phyloP scores from a whole-genome alignment of 208 protist species.

The Sergeia podlipaevii region DNA sequence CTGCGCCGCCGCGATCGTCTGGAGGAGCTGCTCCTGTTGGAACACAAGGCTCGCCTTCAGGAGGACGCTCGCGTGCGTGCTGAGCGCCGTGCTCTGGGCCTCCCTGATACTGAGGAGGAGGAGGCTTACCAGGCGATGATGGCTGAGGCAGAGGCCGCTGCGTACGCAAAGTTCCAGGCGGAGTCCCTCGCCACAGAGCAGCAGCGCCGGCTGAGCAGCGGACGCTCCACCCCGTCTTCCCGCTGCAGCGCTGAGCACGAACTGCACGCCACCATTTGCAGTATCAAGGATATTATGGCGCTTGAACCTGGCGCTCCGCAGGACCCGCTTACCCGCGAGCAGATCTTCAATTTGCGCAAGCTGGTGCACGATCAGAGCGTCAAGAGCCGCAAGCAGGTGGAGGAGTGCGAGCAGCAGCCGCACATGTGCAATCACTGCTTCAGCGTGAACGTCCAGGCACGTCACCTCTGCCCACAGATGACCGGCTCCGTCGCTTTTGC shows the following conservation, averaged over 20 bases:
- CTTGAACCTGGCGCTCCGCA: conserved; percentile 10
- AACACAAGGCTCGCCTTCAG: conserved; percentile 67
- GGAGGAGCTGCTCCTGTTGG: conserved; percentile 82
- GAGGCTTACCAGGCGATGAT: not conserved
- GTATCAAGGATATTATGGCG: conserved; percentile 56
- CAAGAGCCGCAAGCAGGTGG: conserved; percentile 51
- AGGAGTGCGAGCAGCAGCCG: conserved; percentile 46
- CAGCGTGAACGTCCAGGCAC: conserved; percentile 61
- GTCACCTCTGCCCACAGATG: conserved; percentile 36
- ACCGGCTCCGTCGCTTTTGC: conserved; percentile 41
- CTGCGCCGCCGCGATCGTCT: conserved; percentile 85
- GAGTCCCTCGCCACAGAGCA: conserved; percentile 13
- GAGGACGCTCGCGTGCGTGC: conserved; percentile 53
- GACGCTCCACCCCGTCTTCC: conserved; percentile 18
- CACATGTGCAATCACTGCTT: conserved; percentile 74
- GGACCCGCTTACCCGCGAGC: conserved; percentile 34
- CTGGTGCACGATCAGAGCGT: conserved; percentile 69
- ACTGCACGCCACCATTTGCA: conserved; percentile 39
- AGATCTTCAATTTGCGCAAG: conserved; percentile 50
- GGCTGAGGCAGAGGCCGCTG: not conserved
- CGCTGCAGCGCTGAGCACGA: conserved; percentile 64
- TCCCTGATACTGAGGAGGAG: conserved; percentile 35
- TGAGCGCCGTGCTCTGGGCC: conserved; percentile 44
- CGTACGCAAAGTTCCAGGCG: conserved; percentile 12
- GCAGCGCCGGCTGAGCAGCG: conserved; percentile 27